Percentiles rank a stretch among this genome's conserved stretches.
phyloP scores from a whole-genome alignment of 495 filamentous ascomycete species.

The Neurospora pannonica region DNA sequence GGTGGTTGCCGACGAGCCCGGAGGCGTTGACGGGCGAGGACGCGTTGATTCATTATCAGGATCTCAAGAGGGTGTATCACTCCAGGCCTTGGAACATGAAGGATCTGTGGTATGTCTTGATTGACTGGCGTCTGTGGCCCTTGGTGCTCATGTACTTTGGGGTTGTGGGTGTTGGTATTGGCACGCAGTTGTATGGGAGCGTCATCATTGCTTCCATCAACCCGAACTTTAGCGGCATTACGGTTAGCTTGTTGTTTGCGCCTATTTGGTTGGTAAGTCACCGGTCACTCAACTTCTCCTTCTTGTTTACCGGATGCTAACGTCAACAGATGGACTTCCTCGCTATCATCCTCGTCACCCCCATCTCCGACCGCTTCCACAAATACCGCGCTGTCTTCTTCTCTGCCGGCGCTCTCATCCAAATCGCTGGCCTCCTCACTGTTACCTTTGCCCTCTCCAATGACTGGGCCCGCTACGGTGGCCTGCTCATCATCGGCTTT shows the following conservation, averaged over 20 bases:
- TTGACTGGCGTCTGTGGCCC: constrained; percentile 83
- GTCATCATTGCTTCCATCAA: constrained; percentile 78
- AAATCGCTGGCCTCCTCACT: constrained; percentile 73
- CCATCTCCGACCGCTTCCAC: constrained; percentile 81
- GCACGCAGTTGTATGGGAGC: constrained; percentile 76
- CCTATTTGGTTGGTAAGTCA: constrained; percentile 79
- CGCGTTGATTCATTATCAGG: constrained; percentile 73
- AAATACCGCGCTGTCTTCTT: constrained; percentile 78
- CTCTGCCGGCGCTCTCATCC: constrained; percentile 58
- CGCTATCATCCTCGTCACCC: constrained; percentile 77
- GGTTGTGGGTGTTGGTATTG: constrained; percentile 85
- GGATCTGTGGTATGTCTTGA: constrained; percentile 58
- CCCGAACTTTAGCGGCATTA: constrained; percentile 56
- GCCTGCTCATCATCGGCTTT: constrained; percentile 83
- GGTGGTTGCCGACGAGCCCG: constrained; percentile 52
- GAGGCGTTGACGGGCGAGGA: constrained; percentile 71
- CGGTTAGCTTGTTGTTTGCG: constrained; percentile 73
- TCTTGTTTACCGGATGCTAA: not conserved
- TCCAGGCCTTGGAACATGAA: constrained; percentile 55
- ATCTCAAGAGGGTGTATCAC: constrained; percentile 73
- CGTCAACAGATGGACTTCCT: constrained; percentile 63
- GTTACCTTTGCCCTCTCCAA: constrained; percentile 64
- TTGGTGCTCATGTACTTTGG: constrained; percentile 88
- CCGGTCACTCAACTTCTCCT: not conserved
- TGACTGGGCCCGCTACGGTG: constrained; percentile 79